Evolutionary conservation across 2,329 filamentous ascomycete genomes (phyloP), one percentile per base, ranked within the genome.

Genomic region (Grosmannia serpens): DNA sequence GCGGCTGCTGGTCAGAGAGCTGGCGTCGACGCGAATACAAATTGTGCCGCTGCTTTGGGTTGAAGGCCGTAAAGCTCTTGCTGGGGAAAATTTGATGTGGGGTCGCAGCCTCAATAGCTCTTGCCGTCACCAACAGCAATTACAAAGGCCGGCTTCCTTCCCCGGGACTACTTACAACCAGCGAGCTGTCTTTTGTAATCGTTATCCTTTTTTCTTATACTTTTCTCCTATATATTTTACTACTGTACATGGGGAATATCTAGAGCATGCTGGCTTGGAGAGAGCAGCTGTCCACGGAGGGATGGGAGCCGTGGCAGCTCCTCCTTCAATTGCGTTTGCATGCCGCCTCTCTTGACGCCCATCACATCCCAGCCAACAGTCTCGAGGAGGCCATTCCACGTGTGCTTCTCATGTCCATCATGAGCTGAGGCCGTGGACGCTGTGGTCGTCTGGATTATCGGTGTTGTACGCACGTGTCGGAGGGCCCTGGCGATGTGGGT

Each of bases 1-100:
- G 35, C 41, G 26, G 24, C 10, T 41, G 24, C 5, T 22, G 17
- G 56, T 20, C 8, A 3, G 46, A 24, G n/a, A 33, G 7, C 41
- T 27, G 15, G 2, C 35, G 15, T 10, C 33, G 22, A 41, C n/a
- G 2, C 22, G 35, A 35, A 8, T 58, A n/a, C n/a, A n/a, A n/a
- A n/a, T 20, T 22, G 41, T 44, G 41, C 41, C 13, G 41, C n/a
- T 44, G 20, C 17, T 17, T 17, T 27, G 41, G n/a, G 24, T 61
- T 54, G 49, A 26, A 4, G 4, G n/a, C 29, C 15, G 15, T 53
- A 24, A 35, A 58, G 50, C 44, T 58, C 35, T 17, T 15, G 26
- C 26, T 51, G 26, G 26, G 49, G 27, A 54, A 53, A 60, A 47
- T 41, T 55, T 31, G 56, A 55, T 58, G 60, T 61, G 60, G 60